These are phyloP conservation scores for Epichloe coenophiala DNA, from an alignment of 2,329 filamentous ascomycete species.

Conservation along the genomic window DNA sequence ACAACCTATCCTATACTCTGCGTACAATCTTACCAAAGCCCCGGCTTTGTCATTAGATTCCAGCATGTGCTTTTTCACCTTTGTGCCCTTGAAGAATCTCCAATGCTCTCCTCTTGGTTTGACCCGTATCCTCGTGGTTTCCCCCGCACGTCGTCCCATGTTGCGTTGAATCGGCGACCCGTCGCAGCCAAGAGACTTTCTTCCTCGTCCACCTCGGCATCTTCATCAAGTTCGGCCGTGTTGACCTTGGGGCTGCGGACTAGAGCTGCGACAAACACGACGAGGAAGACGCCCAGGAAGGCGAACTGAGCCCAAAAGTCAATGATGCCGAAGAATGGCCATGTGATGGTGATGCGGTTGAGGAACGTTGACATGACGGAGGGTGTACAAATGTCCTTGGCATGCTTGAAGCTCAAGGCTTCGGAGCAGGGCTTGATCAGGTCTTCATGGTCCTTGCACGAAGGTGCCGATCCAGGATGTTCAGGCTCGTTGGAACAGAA, in stretches of 20 bases:
- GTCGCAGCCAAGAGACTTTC: constrained; percentile 81
- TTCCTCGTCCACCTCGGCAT: constrained; percentile 84
- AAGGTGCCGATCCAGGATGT: constrained; percentile 51
- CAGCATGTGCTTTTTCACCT: background rate
- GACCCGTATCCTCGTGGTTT: constrained; percentile 13
- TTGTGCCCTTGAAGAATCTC: constrained; percentile 1
- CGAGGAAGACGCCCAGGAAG: constrained; percentile 71
- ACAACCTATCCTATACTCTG: background rate
- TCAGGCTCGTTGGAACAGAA: constrained; percentile 67
- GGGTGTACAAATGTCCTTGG: constrained; percentile 74
- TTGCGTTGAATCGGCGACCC: constrained; percentile 66
- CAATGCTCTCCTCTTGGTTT: constrained; percentile 6
- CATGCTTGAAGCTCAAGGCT: constrained; percentile 52
- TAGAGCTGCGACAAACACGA: constrained; percentile 66
- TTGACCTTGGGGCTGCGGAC: constrained; percentile 71
- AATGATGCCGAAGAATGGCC: constrained; percentile 87
- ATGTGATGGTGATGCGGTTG: constrained; percentile 84
- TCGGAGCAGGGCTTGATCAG: constrained; percentile 77
- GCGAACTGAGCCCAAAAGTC: constrained; percentile 94
- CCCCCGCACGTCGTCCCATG: constrained; percentile 74
- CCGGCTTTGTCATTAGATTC: background rate
- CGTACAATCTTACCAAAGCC: background rate
- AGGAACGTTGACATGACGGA: constrained; percentile 85
- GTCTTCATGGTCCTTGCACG: constrained; percentile 59
- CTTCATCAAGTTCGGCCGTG: constrained; percentile 67